These are phyloP conservation scores for Leptographium wingfieldii DNA, from an alignment of 2,329 filamentous ascomycete genomes.

Conservation along the genomic window DNA sequence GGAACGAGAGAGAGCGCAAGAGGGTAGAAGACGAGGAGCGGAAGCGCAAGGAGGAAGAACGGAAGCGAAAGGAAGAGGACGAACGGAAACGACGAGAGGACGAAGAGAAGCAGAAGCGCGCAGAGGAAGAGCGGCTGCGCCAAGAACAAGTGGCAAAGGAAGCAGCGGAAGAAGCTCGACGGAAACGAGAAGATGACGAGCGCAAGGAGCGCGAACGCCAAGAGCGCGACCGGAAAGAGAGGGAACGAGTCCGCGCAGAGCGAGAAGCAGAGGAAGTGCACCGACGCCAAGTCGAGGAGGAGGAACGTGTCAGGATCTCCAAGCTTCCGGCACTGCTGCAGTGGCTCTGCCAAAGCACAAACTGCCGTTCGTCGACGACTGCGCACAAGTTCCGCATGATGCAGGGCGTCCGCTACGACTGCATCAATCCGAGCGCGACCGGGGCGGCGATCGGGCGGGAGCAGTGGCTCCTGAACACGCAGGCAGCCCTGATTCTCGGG, in stretches of 20 bases:
- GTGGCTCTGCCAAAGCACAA: constrained; percentile 42
- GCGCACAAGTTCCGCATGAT: constrained; percentile 43
- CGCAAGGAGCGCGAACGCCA: constrained; percentile 23
- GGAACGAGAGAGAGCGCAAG: constrained; percentile 16
- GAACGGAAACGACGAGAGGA: constrained; percentile 20
- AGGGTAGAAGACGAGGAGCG: constrained; percentile 22
- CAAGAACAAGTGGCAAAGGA: constrained; percentile 33
- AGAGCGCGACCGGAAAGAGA: constrained; percentile 34
- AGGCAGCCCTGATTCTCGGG: constrained; percentile 49
- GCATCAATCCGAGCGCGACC: constrained; percentile 40
- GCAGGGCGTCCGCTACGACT: constrained; percentile 51
- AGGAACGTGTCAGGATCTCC: constrained; percentile 40
- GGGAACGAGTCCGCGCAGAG: constrained; percentile 18
- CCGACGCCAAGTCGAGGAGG: constrained; percentile 35
- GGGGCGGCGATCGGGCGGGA: constrained; percentile 45
- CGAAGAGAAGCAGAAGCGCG: constrained; percentile 18
- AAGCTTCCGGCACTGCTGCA: constrained; percentile 47
- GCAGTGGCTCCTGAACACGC: constrained; percentile 53
- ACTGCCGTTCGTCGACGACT: constrained; percentile 36
- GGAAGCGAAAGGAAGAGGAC: constrained; percentile 13
- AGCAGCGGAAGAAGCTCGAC: constrained; percentile 35
- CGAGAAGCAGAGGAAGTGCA: constrained; percentile 33
- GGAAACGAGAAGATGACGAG: constrained; percentile 39
- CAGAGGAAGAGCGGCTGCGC: constrained; percentile 28
- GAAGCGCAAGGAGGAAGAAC: constrained; percentile 17